phyloP scores from a whole-genome alignment of 2,329 filamentous ascomycete species.

The Talaromyces rugulosus region DNA sequence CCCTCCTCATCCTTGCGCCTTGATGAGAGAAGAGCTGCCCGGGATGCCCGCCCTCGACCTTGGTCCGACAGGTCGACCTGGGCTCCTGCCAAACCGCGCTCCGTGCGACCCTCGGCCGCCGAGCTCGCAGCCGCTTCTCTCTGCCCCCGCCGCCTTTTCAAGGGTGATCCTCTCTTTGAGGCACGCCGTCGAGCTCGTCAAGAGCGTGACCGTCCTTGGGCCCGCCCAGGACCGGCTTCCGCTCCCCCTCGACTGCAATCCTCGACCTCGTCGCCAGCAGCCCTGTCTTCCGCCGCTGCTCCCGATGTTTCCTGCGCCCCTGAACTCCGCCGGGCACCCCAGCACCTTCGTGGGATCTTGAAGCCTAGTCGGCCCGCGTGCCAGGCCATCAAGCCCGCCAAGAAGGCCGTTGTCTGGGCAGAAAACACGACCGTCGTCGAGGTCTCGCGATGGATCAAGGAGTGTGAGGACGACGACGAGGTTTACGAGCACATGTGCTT shows the following conservation, averaged over 20 bases:
- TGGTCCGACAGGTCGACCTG: conserved; percentile 1
- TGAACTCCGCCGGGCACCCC: neutral
- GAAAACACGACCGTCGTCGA: neutral
- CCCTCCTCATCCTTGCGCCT: neutral
- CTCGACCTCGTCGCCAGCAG: neutral
- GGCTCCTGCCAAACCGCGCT: neutral
- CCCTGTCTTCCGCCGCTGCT: neutral
- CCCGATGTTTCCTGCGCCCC: neutral
- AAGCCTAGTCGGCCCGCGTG: neutral
- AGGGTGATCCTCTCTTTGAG: neutral
- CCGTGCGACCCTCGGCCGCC: neutral
- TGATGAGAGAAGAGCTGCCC: neutral
- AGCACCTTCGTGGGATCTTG: neutral
- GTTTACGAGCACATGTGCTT: neutral
- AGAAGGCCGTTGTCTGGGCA: conserved; percentile 1
- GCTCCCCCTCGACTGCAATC: neutral
- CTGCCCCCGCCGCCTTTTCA: neutral
- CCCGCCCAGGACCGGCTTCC: neutral
- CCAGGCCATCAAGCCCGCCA: neutral
- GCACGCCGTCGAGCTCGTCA: conserved; percentile 5
- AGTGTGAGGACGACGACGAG: neutral
- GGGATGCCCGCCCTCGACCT: conserved; percentile 1
- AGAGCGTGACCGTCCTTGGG: conserved; percentile 8
- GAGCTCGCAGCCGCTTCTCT: neutral
- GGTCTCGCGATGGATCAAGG: conserved; percentile 4